Evolutionary conservation across 352 stramenopile species (phyloP).

Genomic region (Phytophthora constricta): DNA sequence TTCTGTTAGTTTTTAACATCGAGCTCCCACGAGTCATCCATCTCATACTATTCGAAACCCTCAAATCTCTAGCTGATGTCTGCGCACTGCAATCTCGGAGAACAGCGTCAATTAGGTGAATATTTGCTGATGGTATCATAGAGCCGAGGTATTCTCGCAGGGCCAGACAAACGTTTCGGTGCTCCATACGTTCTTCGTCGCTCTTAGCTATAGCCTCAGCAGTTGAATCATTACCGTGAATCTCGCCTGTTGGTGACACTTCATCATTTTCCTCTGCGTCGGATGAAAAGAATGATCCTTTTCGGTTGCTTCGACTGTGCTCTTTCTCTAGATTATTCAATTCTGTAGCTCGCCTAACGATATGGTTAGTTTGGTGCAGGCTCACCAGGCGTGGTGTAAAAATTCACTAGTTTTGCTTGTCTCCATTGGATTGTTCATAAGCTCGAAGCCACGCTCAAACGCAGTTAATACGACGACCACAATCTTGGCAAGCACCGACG

Average conservation of each 20-base stretch:
- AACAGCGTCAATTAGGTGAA: constrained; percentile 48
- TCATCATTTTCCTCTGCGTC: constrained; percentile 28
- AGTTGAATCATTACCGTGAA: constrained; percentile 3
- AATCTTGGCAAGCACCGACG: constrained; percentile 41
- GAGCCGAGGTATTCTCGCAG: constrained; percentile 41
- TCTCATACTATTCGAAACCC: constrained; percentile 28
- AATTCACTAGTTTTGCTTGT: constrained; percentile 2
- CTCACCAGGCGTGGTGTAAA: constrained; percentile 12
- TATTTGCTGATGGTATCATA: constrained; percentile 23
- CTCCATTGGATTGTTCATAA: constrained; percentile 12
- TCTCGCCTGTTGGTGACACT: constrained; percentile 1
- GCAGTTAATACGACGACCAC: constrained; percentile 34
- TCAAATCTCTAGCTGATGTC: constrained; percentile 29
- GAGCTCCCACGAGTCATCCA: not conserved
- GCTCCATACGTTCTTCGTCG: constrained; percentile 44
- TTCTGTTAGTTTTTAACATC: not conserved
- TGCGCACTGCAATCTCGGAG: constrained; percentile 50
- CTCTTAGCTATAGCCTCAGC: constrained; percentile 21
- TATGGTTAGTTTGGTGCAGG: constrained; percentile 25
- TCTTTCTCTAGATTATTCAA: constrained; percentile 33
- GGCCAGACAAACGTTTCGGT: constrained; percentile 44
- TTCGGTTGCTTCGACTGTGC: constrained; percentile 8
- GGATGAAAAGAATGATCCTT: constrained; percentile 6
- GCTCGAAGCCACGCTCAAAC: constrained; percentile 37
- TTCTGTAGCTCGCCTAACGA: constrained; percentile 33